Base-by-base conservation (phyloP, 148 eudicot genomes). In the Cornus controversa region DNA sequence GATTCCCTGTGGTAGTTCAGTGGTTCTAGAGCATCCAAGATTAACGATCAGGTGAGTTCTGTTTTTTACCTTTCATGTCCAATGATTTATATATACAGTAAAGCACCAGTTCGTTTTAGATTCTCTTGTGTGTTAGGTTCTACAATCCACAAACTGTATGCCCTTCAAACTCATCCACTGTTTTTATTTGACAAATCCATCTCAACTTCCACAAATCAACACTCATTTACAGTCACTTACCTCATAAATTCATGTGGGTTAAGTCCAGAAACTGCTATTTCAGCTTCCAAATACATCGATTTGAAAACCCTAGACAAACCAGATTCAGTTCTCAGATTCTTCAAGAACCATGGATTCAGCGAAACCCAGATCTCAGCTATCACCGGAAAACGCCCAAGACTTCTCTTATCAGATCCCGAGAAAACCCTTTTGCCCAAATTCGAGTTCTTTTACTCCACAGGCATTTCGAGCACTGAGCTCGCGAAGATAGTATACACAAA, bases 351-450 rank as follows among this genome's bases (percentile, higher is more conserved):
- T n/a, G 74, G 74, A 2, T 71, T 71, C 20, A 42, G 1, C 50
- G 0, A 8, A 42, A 42, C 50, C 50, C 50, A 42, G 50, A 42
- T 42, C 11, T 42, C 50, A 42, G 5, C 16, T n/a, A 9, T 60
- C 65, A n/a, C 22, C 24, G 4, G 25, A n/a, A 60, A 4, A n/a
- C 8, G 3, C 65, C 65, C 65, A 18, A 5, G 9, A 9, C 24
- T 60, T 6, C 24, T 60, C 18, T 10, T 18, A 31, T 54, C 26
- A 8, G 26, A 58, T 73, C 76, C 76, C 6, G 47, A 54, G 25
- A 73, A 60, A 31, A 29, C 23, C 25, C 18, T 73, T 29, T 54
- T 58, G 76, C 76, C 76, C 26, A 73, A 73, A 36, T 3, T 73
- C 18, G 66, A 73, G 4, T 73, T 54, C 28, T 58, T 66, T 6